Base-by-base conservation (phyloP, 768 basidiomycete species). In the Fomitopsis serialis region DNA sequence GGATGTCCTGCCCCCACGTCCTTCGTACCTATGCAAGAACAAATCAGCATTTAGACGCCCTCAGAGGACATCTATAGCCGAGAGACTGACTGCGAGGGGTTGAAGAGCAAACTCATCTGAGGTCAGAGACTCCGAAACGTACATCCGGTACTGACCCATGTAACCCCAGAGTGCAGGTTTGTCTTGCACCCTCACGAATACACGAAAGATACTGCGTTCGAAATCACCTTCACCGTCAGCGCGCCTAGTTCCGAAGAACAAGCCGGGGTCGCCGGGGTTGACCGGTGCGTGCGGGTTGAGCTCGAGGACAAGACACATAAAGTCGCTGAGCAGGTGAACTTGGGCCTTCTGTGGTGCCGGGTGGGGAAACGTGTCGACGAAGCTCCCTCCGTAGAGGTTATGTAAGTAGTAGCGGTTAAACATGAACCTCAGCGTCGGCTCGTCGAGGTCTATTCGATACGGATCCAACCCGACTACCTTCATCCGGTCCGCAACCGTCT, bases 241-340 rank as follows among this genome's bases (percentile, higher is more conserved):
- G n/a, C 29, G 29, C 29, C 5, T 32, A 6, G 29, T 6, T 11
- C 11, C 11, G 36, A 34, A 52, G 22, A 52, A 57, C 19, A 57
- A 22, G 6, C 55, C 53, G 2, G 58, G 55, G 13, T 49, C 49
- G 2, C 55, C 58, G 2, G 55, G 53, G 11, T 42, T 34, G 11
- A 51, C 24, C 0, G 58, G 58, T 19, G 55, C 55, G 21, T 60
- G 55, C 1, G 58, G 58, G 37, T 60, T 56, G 29, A 24, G 54
- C 11, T 57, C 53, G 3, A 51, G 50, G 15, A 36, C 53, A 11
- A 51, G 19, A 22, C 52, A 54, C 15, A 43, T 42, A 25, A 43
- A 56, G 32, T 59, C 52, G 22, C 56, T 34, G 17, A 59, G 22
- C 3, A 52, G 52, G 25, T 59, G 58, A 6, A 47, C 4, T 9